Conservation (phyloP, 2,329 filamentous ascomycete genomes). For the Ophiostoma australiae region DNA sequence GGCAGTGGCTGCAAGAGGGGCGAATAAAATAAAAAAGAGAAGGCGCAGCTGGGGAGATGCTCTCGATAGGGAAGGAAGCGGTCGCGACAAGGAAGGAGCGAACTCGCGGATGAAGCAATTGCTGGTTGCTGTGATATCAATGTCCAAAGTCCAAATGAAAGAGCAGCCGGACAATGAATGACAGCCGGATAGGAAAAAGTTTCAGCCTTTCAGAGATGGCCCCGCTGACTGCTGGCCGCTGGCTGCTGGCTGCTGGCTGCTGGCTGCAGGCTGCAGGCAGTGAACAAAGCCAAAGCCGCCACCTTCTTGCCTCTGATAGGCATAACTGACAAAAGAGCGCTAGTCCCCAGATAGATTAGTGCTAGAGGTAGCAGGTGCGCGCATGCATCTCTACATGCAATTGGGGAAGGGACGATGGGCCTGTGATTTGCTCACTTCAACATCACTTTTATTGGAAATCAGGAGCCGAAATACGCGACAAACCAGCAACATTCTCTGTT, state of each 20-base stretch:
- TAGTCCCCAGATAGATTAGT: background rate
- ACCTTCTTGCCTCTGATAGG: background rate
- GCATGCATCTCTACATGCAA: slow-evolving; percentile 1
- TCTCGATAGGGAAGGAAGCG: background rate
- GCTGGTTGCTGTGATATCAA: slow-evolving; percentile 11
- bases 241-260: background rate
- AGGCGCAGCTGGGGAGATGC: background rate
- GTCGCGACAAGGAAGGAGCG: slow-evolving; percentile 16
- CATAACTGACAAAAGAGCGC: background rate
- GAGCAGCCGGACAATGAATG: slow-evolving; percentile 14
- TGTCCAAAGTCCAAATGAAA: slow-evolving; percentile 8
- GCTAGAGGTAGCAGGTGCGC: background rate
- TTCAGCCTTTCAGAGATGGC: slow-evolving; percentile 24
- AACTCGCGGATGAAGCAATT: slow-evolving; percentile 10
- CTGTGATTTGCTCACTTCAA: background rate
- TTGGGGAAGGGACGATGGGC: background rate
- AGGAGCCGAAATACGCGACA: slow-evolving; percentile 14
- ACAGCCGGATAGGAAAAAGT: slow-evolving; percentile 28
- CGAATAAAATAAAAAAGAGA: background rate
- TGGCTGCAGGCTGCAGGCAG: background rate
- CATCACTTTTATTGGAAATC: slow-evolving; percentile 7
- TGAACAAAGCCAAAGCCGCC: background rate
- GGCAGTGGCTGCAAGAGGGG: background rate
- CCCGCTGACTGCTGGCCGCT: background rate
- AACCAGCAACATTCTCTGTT: background rate